A percentile compares a stretch with the other conserved stretches of the same genome.
phyloP scores from a whole-genome alignment of 768 basidiomycete species.

The Russula griseocarnosa region DNA sequence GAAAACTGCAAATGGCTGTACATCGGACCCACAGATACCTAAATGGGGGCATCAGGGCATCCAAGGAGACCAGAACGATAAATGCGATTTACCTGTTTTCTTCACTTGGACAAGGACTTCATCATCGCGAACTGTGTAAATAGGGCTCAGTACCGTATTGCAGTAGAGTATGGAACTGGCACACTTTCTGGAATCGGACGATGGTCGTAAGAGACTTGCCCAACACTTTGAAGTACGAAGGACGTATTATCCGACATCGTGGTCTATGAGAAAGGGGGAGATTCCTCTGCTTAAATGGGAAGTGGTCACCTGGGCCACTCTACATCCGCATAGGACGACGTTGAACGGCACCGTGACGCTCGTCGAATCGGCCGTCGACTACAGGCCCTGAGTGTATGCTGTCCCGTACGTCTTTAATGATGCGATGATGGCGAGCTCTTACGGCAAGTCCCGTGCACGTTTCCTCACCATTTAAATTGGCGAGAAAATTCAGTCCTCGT shows the following conservation, averaged over 20 bases:
- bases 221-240: constrained; percentile 68
- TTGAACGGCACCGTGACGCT: too few relatives aligned
- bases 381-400: too few relatives aligned
- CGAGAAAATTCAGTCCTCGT: constrained; percentile 8
- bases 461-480: constrained; percentile 17
- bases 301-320: too few relatives aligned
- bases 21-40: constrained; percentile 94
- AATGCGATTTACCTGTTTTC: constrained; percentile 68
- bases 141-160: constrained; percentile 8
- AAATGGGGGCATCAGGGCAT: constrained; percentile 19
- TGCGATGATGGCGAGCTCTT: neutral
- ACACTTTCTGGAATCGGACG: constrained; percentile 70
- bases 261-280: neutral
- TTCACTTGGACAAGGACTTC: constrained; percentile 88
- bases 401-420: neutral
- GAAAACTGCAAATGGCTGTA: constrained; percentile 34
- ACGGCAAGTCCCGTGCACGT: constrained; percentile 24
- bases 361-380: too few relatives aligned
- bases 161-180: constrained; percentile 26
- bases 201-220: constrained; percentile 67
- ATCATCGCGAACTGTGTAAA: constrained; percentile 52
- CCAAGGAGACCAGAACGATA: constrained; percentile 8
- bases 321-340: too few relatives aligned
- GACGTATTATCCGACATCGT: constrained; percentile 71
- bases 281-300: neutral